Evolutionary conservation across 495 filamentous ascomycete species (phyloP).

Genomic region (Penicillium flavigenum): DNA sequence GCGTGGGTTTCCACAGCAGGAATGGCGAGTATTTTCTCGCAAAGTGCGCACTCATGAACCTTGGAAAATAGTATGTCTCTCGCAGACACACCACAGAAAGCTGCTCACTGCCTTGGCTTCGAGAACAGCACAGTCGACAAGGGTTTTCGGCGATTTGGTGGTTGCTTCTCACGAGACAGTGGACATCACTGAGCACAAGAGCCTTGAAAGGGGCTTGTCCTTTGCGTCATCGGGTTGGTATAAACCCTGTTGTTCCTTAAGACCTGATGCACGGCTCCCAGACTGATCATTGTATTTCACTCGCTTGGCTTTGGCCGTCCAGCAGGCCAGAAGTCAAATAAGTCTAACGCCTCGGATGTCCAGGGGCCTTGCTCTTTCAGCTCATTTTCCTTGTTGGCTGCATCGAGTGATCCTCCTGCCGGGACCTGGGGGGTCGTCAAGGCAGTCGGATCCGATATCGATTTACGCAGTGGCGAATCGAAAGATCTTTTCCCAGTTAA

Average conservation of each 20-base stretch:
- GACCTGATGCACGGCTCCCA: not conserved
- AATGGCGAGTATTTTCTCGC: no score
- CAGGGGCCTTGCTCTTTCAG: conserved; percentile 45
- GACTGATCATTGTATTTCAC: not conserved
- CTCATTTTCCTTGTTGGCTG: conserved; percentile 12
- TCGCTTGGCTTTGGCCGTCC: conserved; percentile 38
- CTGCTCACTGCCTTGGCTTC: not conserved
- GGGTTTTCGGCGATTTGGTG: not conserved
- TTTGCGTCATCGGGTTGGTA: not conserved
- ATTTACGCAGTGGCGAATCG: conserved; percentile 36
- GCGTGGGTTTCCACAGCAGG: not conserved
- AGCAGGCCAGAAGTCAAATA: conserved; percentile 57
- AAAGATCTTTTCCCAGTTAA: conserved; percentile 13
- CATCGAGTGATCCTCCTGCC: conserved; percentile 24
- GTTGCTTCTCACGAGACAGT: not conserved
- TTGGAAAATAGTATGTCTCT: not conserved
- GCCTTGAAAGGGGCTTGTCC: not conserved
- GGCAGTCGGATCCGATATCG: conserved; percentile 37
- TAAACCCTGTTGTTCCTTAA: not conserved
- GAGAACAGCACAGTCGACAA: not conserved
- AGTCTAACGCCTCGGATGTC: conserved; percentile 58
- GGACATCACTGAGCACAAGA: not conserved
- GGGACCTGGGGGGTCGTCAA: conserved; percentile 19
- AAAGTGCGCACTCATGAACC: no score
- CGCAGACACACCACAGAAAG: not conserved